Evolutionary conservation across 2,329 filamentous ascomycete species (phyloP).

Genomic region (Bipolaris oryzae): DNA sequence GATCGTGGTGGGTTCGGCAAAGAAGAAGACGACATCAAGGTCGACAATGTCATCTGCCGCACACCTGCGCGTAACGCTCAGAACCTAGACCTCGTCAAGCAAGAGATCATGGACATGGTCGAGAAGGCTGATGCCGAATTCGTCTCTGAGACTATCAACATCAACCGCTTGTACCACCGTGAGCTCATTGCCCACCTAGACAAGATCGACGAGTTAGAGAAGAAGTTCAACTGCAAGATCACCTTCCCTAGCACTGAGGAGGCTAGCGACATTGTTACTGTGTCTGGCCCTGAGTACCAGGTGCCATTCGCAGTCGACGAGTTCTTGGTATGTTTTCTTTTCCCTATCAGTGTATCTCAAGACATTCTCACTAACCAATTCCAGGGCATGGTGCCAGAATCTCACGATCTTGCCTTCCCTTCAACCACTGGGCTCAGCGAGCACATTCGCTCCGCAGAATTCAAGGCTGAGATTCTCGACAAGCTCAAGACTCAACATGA

Average conservation of each 20-base stretch:
- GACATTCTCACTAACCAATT: conserved; percentile 40
- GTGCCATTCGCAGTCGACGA: conserved; percentile 96
- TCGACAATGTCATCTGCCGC: conserved; percentile 98
- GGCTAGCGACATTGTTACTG: conserved; percentile 93
- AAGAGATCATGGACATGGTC: conserved; percentile 99
- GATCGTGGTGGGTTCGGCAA: conserved; percentile 91
- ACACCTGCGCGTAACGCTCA: conserved; percentile 96
- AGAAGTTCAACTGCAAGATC: conserved; percentile 99
- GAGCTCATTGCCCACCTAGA: conserved; percentile 86
- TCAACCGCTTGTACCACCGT: conserved; percentile 93
- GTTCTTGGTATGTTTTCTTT: conserved; percentile 69
- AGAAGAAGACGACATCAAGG: conserved; percentile 97
- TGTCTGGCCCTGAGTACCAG: conserved; percentile 97
- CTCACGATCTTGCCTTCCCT: conserved; percentile 86
- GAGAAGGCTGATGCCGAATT: conserved; percentile 97
- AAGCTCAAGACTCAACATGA: conserved; percentile 93
- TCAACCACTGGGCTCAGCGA: conserved; percentile 76
- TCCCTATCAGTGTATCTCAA: background rate
- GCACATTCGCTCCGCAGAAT: conserved; percentile 81
- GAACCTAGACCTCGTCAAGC: conserved; percentile 95
- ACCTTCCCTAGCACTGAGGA: conserved; percentile 97
- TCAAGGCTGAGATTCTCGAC: conserved; percentile 76
- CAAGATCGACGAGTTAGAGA: conserved; percentile 93
- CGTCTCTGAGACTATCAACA: conserved; percentile 88
- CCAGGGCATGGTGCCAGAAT: conserved; percentile 95